Evolutionary conservation across 2,329 filamentous ascomycete genomes (phyloP).

Genomic region (Talaromyces piceae): DNA sequence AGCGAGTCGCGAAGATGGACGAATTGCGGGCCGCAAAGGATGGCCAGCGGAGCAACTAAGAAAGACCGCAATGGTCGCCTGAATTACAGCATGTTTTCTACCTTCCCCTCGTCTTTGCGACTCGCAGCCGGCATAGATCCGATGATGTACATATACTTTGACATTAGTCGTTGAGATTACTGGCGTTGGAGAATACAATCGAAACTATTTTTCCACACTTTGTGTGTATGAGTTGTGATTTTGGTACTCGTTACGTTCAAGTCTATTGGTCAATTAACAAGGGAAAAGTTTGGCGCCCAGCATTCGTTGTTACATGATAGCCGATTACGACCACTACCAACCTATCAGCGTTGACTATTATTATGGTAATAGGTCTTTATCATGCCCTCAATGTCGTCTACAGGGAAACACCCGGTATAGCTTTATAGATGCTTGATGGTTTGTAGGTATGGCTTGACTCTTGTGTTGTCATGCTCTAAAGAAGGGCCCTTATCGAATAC

Average conservation of each 20-base stretch:
- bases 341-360: too few relatives aligned
- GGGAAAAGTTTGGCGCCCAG: not conserved
- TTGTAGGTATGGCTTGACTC: too few relatives aligned
- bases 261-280: not conserved
- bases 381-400: too few relatives aligned
- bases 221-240: too few relatives aligned
- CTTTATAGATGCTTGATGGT: too few relatives aligned
- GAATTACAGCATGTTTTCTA: not conserved
- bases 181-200: constrained; percentile 28
- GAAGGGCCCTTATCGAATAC: too few relatives aligned
- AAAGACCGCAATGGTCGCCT: not conserved
- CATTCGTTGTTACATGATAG: not conserved
- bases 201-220: constrained; percentile 6
- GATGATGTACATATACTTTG: constrained; percentile 34
- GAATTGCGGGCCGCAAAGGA: constrained; percentile 81
- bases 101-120: constrained; percentile 10
- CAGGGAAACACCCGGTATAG: too few relatives aligned
- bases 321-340: not conserved
- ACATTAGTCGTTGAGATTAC: constrained; percentile 28
- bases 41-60: constrained; percentile 77
- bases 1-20: constrained; percentile 97
- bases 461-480: too few relatives aligned
- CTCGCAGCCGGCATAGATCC: constrained; percentile 16
- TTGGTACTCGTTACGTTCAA: too few relatives aligned
- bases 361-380: too few relatives aligned